These are phyloP conservation scores for Aspergillus sp. DNA, from an alignment of 2,329 filamentous ascomycete genomes.

Conservation along the genomic window DNA sequence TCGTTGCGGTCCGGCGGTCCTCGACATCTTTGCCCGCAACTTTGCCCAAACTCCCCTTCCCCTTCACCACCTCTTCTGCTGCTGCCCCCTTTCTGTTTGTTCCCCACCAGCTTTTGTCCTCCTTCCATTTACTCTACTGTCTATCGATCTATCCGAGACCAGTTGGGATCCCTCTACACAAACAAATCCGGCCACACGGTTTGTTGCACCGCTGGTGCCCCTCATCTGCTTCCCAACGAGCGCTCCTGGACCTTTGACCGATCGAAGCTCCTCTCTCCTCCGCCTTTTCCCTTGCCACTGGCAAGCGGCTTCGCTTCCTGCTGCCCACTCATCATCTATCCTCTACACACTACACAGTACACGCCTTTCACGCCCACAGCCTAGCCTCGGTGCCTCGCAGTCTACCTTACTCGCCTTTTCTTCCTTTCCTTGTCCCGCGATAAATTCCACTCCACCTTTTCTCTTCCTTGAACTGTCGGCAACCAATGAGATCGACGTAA, in stretches of 20 bases:
- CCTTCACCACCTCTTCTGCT: not conserved
- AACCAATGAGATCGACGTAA: slow-evolving; percentile 35
- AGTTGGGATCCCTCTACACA: not conserved
- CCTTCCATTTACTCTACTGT: not conserved
- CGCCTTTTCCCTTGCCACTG: slow-evolving; percentile 19
- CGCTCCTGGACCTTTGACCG: slow-evolving; percentile 14
- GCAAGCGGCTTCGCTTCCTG: slow-evolving; percentile 14
- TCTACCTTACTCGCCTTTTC: not conserved
- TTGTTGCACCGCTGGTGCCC: slow-evolving; percentile 14
- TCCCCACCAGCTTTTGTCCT: not conserved
- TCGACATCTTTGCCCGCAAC: slow-evolving; percentile 2
- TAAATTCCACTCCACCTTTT: slow-evolving; percentile 6
- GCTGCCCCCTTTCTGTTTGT: not conserved
- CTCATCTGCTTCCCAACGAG: slow-evolving; percentile 17
- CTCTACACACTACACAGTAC: not conserved
- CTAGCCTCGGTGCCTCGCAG: not conserved
- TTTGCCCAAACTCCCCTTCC: not conserved
- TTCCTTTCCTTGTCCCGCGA: slow-evolving; percentile 7
- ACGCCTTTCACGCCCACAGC: not conserved
- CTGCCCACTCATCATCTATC: slow-evolving; percentile 6
- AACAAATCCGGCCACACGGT: not conserved
- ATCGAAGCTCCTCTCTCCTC: slow-evolving; percentile 15
- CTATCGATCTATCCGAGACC: not conserved
- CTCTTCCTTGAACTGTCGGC: slow-evolving; percentile 11
- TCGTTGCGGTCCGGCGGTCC: slow-evolving; percentile 3